Evolutionary conservation across 1,139 yeast genomes (phyloP).

Genomic region (Protomyces gravidus): DNA sequence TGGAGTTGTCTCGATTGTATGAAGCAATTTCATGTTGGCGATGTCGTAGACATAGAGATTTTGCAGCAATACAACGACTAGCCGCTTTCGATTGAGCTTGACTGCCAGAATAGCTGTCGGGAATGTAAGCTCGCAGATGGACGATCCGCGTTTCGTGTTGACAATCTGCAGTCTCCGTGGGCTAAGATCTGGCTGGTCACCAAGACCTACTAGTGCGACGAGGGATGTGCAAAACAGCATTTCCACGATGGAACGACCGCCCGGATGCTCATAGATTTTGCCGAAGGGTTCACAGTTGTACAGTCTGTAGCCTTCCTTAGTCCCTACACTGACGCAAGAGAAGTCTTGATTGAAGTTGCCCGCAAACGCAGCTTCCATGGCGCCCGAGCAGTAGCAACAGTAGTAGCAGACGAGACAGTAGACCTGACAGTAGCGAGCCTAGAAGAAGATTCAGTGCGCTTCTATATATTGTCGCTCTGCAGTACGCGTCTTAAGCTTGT

Average conservation of each 20-base stretch:
- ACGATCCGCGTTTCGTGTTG: conserved; percentile 66
- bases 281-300: conserved; percentile 91
- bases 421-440: too few relatives aligned
- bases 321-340: conserved; percentile 19
- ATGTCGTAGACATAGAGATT: conserved; percentile 88
- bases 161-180: conserved; percentile 76
- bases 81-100: conserved; percentile 65
- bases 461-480: not conserved
- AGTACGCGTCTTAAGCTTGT: too few relatives aligned
- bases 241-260: conserved; percentile 70
- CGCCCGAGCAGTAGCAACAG: too few relatives aligned
- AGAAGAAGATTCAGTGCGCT: not conserved
- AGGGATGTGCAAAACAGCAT: conserved; percentile 89
- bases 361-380: conserved; percentile 22
- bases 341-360: conserved; percentile 23
- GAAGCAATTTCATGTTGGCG: conserved; percentile 76
- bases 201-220: conserved; percentile 80
- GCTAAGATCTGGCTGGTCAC: conserved; percentile 73
- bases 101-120: conserved; percentile 79
- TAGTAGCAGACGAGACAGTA: too few relatives aligned
- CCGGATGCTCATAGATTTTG: conserved; percentile 58
- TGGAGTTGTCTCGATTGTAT: conserved; percentile 81
- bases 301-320: conserved; percentile 60
- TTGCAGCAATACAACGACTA: conserved; percentile 73
- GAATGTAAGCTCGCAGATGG: conserved; percentile 81